phyloP scores from a whole-genome alignment of 2,329 filamentous ascomycete genomes.

The Metarhizium guizhouense region DNA sequence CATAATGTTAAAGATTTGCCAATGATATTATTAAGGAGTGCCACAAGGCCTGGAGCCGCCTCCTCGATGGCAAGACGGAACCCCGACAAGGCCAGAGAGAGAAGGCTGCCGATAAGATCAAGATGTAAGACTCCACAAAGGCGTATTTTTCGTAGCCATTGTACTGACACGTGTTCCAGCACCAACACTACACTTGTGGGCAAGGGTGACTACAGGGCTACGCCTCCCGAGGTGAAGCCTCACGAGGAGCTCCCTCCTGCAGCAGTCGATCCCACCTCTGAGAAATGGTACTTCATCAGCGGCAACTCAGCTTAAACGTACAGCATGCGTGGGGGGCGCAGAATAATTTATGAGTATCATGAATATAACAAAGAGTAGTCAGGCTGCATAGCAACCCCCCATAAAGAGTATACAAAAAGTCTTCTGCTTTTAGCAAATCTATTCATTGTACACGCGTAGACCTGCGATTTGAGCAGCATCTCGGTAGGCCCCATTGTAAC shows the following conservation, averaged over 20 bases:
- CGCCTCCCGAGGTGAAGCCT: slow-evolving; percentile 68
- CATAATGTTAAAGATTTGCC: slow-evolving; percentile 58
- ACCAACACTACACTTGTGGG: slow-evolving; percentile 68
- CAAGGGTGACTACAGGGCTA: slow-evolving; percentile 58
- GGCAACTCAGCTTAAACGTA: slow-evolving; percentile 69
- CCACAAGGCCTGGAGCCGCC: slow-evolving; percentile 91
- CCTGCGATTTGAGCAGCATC: slow-evolving; percentile 9
- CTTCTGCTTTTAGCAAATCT: slow-evolving; percentile 1
- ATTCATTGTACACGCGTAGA: slow-evolving; percentile 8
- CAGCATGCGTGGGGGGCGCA: background rate
- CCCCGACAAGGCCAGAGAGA: slow-evolving; percentile 39
- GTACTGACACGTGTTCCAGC: slow-evolving; percentile 32
- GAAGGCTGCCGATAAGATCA: slow-evolving; percentile 39
- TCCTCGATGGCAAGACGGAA: slow-evolving; percentile 82
- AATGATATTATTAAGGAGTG: slow-evolving; percentile 94
- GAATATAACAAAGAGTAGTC: slow-evolving; percentile 6
- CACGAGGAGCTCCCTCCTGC: slow-evolving; percentile 74
- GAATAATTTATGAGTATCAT: background rate
- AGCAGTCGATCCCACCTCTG: slow-evolving; percentile 90
- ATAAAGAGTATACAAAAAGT: slow-evolving; percentile 20
- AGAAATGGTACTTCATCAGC: slow-evolving; percentile 99
- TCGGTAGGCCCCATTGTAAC: background rate
- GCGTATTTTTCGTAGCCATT: background rate
- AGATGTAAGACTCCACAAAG: slow-evolving; percentile 55
- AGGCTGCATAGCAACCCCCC: background rate